Base-by-base conservation (phyloP, 2,329 filamentous ascomycete genomes). In the Colletotrichum sp. region DNA sequence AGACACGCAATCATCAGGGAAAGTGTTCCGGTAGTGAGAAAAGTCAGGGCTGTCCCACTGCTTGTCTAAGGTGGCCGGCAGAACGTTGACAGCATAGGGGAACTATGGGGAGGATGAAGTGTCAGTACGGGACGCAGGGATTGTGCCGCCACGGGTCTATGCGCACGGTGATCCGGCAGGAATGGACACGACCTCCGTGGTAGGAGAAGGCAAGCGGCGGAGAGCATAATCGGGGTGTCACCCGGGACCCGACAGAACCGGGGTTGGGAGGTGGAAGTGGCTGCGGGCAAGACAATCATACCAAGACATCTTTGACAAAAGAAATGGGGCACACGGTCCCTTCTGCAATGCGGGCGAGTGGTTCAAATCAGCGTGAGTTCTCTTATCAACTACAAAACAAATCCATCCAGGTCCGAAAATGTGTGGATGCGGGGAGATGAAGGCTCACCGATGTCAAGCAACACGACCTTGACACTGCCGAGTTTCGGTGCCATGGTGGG, bases 321-420 rank as follows among this genome's bases (percentile, higher is more conserved):
- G 93, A 95, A 83, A 96, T 95, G 80, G 94, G 93, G 84, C 94
- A 96, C 78, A 96, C 92, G 66, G 95, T 96, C 78, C 95, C 94
- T 89, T 96, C 94, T 96, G 80, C 18, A 77, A 79, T 71, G 74
- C 67, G 36, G 36, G 16, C 36, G 48, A 9, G n/a, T 44, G 63
- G 34, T 36, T 44, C 60, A 69, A 69, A 70, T 77, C 65, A 77
- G 75, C 60, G 64, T 24, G 28, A 22, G 64, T 55, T 57, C 55
- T 60, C 24, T 65, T 36, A 55, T 62, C 48, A n/a, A 72, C 30
- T 18, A 22, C 30, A 36, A 62, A 22, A 22, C 30, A 52, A 62
- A 60, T 34, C 67, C 72, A 65, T 60, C 28, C 16, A 24, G 34
- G n/a, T 32, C 55, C 22, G 15, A 68, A 72, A 24, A 39, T 32